These are phyloP conservation scores for Begonia loranthoides DNA, from an alignment of 306 rosid species.

Conservation along the genomic window DNA sequence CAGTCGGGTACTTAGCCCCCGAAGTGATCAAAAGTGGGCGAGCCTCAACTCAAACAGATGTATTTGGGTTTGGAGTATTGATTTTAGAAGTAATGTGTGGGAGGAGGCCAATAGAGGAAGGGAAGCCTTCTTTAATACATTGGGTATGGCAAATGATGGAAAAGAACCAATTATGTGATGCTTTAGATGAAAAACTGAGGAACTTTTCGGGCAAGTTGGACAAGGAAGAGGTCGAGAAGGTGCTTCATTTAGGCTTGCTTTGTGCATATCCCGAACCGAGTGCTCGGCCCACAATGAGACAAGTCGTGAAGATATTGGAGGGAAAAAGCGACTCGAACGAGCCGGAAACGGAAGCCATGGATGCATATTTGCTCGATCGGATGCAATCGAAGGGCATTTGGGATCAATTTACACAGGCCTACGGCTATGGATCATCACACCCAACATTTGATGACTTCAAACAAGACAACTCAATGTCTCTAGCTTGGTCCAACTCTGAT, in stretches of 20 bases:
- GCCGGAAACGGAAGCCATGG: slow-evolving; percentile 34
- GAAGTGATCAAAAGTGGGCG: slow-evolving; percentile 54
- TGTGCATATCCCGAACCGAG: slow-evolving; percentile 61
- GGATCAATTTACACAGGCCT: slow-evolving; percentile 24
- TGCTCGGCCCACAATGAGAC: slow-evolving; percentile 68
- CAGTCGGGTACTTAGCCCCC: slow-evolving; percentile 74
- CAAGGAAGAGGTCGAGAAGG: slow-evolving; percentile 38
- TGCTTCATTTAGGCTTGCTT: slow-evolving; percentile 61
- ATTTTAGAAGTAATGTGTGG: slow-evolving; percentile 79
- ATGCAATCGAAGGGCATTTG: slow-evolving; percentile 31
- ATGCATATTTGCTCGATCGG: slow-evolving; percentile 29
- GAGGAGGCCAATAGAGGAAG: slow-evolving; percentile 69
- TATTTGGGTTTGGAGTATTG: slow-evolving; percentile 65
- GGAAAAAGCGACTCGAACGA: slow-evolving; percentile 35
- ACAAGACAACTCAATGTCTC: slow-evolving; percentile 30
- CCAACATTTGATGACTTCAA: slow-evolving; percentile 59
- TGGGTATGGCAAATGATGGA: slow-evolving; percentile 41
- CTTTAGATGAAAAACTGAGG: slow-evolving; percentile 46
- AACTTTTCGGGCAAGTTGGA: slow-evolving; percentile 17
- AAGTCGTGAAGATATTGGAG: slow-evolving; percentile 49
- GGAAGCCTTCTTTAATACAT: slow-evolving; percentile 45
- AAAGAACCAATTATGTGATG: slow-evolving; percentile 30
- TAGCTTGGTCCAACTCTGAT: slow-evolving; percentile 31
- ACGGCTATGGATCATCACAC: slow-evolving; percentile 25
- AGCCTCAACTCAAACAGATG: slow-evolving; percentile 60